phyloP scores from a whole-genome alignment of 225 moss, liverwort and hornwort species.

The Physcomitrellopsis africana region DNA sequence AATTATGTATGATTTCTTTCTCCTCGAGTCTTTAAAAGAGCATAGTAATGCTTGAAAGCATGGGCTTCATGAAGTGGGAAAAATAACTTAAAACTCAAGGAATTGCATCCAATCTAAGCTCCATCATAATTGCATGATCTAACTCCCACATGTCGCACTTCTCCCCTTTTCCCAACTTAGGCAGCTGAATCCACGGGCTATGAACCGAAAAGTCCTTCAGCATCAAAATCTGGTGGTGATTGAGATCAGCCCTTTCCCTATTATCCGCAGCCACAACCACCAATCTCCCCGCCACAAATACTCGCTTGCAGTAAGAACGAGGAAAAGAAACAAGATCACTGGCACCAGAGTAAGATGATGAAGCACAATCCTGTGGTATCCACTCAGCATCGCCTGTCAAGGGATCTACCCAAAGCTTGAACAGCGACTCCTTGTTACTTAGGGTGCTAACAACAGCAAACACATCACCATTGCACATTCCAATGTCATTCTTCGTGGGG shows the following conservation, averaged over 20 bases:
- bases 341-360: conserved; percentile 15
- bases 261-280: conserved; percentile 45
- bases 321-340: conserved; percentile 40
- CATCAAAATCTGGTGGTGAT: conserved; percentile 46
- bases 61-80: not conserved
- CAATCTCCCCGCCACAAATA: conserved; percentile 40
- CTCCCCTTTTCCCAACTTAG: conserved; percentile 39
- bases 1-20: too few species aligned
- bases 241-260: conserved; percentile 38
- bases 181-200: conserved; percentile 37
- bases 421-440: conserved; percentile 39
- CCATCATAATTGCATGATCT: conserved; percentile 46
- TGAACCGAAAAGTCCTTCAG: conserved; percentile 29
- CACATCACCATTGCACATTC: conserved; percentile 32
- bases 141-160: conserved; percentile 47
- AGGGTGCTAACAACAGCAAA: conserved; percentile 39
- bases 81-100: conserved; percentile 24
- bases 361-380: conserved; percentile 29
- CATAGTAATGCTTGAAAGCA: not conserved
- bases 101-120: conserved; percentile 42
- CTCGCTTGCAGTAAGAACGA: conserved; percentile 44
- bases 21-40: not conserved
- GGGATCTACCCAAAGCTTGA: conserved; percentile 37
- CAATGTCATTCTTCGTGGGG: conserved; percentile 44
- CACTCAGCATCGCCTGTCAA: conserved; percentile 28